phyloP scores from a whole-genome alignment of 768 basidiomycete genomes.

The Lactifluus rugatus region DNA sequence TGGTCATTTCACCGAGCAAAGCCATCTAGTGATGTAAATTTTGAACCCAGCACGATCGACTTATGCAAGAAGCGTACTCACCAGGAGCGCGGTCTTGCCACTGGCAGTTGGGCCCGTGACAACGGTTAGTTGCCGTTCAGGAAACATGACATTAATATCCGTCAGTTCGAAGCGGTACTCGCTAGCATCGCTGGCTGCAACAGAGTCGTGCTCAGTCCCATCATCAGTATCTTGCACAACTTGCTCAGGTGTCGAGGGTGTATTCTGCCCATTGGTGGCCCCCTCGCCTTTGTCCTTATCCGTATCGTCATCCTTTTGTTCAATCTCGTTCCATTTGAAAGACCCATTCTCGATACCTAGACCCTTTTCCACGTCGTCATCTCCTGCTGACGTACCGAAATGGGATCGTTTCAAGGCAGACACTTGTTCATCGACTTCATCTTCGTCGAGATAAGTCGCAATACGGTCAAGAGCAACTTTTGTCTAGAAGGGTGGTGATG shows the following conservation, averaged over 20 bases:
- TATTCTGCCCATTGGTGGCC: slow-evolving; percentile 12
- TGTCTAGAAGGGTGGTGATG: slow-evolving; percentile 27
- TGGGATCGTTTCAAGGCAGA: slow-evolving; percentile 40
- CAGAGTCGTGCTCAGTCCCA: slow-evolving; percentile 20
- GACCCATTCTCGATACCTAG: slow-evolving; percentile 43
- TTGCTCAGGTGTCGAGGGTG: not conserved
- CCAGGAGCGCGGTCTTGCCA: slow-evolving; percentile 74
- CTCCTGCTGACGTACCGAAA: slow-evolving; percentile 20
- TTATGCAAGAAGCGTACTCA: slow-evolving; percentile 25
- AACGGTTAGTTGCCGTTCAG: slow-evolving; percentile 58
- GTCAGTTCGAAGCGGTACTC: slow-evolving; percentile 56
- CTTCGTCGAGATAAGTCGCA: slow-evolving; percentile 48
- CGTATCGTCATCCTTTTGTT: slow-evolving; percentile 26
- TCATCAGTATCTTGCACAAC: slow-evolving; percentile 20
- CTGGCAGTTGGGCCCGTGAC: slow-evolving; percentile 74
- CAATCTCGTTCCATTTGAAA: slow-evolving; percentile 49
- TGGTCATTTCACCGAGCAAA: slow-evolving; percentile 62
- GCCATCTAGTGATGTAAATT: slow-evolving; percentile 40
- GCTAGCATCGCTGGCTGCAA: slow-evolving; percentile 12
- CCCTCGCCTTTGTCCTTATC: slow-evolving; percentile 23
- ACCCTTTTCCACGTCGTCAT: slow-evolving; percentile 25
- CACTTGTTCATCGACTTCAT: slow-evolving; percentile 52
- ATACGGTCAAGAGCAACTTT: slow-evolving; percentile 53
- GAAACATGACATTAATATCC: slow-evolving; percentile 62
- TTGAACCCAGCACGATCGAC: not conserved